Evolutionary conservation across 169 alveolate species (phyloP), one percentile per base, ranked within the genome.

Genomic region (Eimeria sp.): DNA sequence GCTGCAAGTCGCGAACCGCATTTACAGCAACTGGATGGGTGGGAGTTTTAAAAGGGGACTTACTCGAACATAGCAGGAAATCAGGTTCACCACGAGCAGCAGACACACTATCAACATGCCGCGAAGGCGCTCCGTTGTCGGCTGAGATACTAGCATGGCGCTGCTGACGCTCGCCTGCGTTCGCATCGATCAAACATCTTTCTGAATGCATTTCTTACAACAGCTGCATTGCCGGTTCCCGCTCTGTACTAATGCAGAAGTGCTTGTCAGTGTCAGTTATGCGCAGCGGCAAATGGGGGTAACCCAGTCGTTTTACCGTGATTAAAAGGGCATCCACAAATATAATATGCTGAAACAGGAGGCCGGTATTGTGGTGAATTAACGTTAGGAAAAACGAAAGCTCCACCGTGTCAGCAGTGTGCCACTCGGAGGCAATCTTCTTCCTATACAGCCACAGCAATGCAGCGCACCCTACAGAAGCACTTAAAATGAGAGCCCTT

Each of bases 291-390:
- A 40, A 9, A 25, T 82, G 20, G 10, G 25, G 64, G 87, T 23
- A 20, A 60, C 6, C 33, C 23, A 74, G 6, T 11, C 46, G 71
- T 11, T 33, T 49, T 76, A 90, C 89, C 40, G 95, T 46, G 56
- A 90, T 74, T n/a, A 93, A 46, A 46, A 93, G 60, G 33, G 87
- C 64, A 58, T 93, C 87, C 68, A 93, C 94, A 43, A 77, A 93
- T 18, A 80, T 62, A 20, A 93, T 52, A 23, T 80, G 85, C 23
- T 93, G 96, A 43, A 93, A 93, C 72, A 93, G 60, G 6, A 93
- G 93, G 62, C 96, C 96, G 37, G 90, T 93, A 83, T 93, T 93
- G 88, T 93, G 96, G 54, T 93, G 91, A 37, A 93, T 33, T 76
- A 93, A 54, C 14, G 94, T 93, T 3, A 93, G 68, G 64, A 93